A percentile compares a stretch with the other conserved stretches of the same genome.
phyloP scores from a whole-genome alignment of 257 asterid species.

The Nicotiana benthamiana region DNA sequence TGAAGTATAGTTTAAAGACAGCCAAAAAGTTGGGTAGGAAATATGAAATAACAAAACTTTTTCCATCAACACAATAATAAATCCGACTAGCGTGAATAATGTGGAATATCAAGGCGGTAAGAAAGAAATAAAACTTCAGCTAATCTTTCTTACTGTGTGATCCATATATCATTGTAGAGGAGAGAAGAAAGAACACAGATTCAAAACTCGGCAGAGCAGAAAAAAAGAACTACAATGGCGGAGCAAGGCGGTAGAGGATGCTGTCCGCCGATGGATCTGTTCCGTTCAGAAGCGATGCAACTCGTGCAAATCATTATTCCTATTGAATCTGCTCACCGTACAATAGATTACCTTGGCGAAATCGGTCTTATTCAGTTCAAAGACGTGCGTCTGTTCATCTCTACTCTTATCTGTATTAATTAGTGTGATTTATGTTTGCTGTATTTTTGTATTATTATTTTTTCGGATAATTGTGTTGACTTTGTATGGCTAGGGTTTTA shows the following conservation, averaged over 20 bases:
- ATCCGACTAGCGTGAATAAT: constrained; percentile 18
- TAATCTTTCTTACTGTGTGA: neutral
- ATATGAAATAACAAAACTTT: neutral
- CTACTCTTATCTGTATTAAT: neutral
- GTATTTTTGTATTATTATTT: neutral
- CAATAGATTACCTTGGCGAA: constrained; percentile 78
- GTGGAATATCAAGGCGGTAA: constrained; percentile 19
- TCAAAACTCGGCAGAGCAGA: constrained; percentile 13
- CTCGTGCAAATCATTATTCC: constrained; percentile 91
- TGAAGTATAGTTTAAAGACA: neutral
- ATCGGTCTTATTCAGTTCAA: constrained; percentile 82
- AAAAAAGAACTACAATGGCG: constrained; percentile 39
- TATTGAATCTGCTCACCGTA: constrained; percentile 76
- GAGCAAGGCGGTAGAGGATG: constrained; percentile 64
- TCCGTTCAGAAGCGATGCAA: constrained; percentile 95
- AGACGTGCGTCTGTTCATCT: constrained; percentile 33
- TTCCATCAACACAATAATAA: neutral
- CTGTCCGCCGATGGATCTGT: constrained; percentile 95
- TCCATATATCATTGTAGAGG: neutral
- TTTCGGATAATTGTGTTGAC: neutral
- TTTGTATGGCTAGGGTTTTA: neutral
- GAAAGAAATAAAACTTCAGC: neutral
- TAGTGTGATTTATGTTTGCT: neutral
- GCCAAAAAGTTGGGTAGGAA: neutral
- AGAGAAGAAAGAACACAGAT: constrained; percentile 8